Evolutionary conservation across 768 basidiomycete genomes (phyloP), one percentile per base, ranked within the genome.

Genomic region (Royoungia palumana): DNA sequence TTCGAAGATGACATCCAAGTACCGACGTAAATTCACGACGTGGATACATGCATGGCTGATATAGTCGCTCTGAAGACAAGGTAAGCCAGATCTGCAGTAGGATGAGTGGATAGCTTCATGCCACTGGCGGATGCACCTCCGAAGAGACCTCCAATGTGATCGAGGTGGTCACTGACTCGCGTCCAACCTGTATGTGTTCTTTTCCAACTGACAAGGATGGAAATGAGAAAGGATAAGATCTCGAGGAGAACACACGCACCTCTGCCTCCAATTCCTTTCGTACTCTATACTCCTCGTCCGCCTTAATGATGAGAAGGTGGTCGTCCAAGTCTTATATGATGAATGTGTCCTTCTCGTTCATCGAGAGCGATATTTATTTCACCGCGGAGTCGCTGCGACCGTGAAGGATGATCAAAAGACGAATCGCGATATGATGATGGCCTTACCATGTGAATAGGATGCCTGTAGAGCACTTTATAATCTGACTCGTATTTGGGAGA

Each of bases 241-340:
- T 22, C 6, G 12, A 27, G 27, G 20, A 35, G 20, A 10, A 19
- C 12, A 7, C 22, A 38, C 48, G 28, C 35, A 88, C 89, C 81
- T 93, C 88, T 12, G 76, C 65, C 61, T 91, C 90, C 27, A 93
- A 72, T 56, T 87, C 83, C 56, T 72, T 77, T 52, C 82, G 70
- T 6, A 93, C 85, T 21, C 81, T 71, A 56, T 82, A 86, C 63
- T 92, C 86, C 52, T 85, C 82, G 49, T 93, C 91, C 2, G 85
- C 83, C 59, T 87, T 87, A 65, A 93, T 86, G 45, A 93, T 81
- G 2, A 94, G 60, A 68, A 91, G 89, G 53, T 81, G 78, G 56
- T 91, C 88, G 61, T 94, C 91, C 22, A 94, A 65, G 59, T 94
- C 91, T 58, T 92, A 86, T 51, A 94, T 88, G 54, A 94, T 85